Evolutionary conservation across 768 basidiomycete species (phyloP), one percentile per base, ranked within the genome.

Genomic region (Pleurotus giganteus): DNA sequence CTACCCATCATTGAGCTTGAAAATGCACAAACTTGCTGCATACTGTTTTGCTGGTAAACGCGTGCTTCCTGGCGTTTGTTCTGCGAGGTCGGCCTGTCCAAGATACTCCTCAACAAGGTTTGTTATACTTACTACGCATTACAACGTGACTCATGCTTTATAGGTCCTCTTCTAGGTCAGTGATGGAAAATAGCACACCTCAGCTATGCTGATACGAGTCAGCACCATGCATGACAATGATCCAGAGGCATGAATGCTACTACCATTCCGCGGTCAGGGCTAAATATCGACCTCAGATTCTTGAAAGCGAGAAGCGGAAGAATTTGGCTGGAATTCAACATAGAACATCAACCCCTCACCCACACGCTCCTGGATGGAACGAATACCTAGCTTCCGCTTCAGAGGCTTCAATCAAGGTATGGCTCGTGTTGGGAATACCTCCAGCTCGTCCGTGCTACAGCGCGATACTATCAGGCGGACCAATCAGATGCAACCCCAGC

Each of bases 291-390:
- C 26, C 29, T 19, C 45, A 84, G 79, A 59, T 76, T 9, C 67
- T 85, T 19, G 81, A 82, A 53, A 62, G 61, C 15, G 81, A 85
- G 63, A 87, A 86, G 57, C 65, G 59, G 11, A 73, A 78, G n/a
- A 81, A 81, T 60, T 66, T 82, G 36, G 62, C 72, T 19, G 68
- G 70, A 4, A 63, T 64, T 3, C 76, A 81, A 27, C 71, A 80
- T 61, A 69, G 70, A 57, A 79, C 74, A 1, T 76, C 80, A 2
- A 74, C 81, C 1, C 76, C 80, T 8, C 75, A 79, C 53, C 59
- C 74, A 9, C 65, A 80, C 57, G 84, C 86, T 0, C 86, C 85
- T 2, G 87, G 86, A 1, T 89, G 87, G 87, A 88, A 88, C 57
- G 87, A 89, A 60, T 65, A 67, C 23, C 76, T 89, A 11, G 87